phyloP scores from a whole-genome alignment of 1,284 basidiomycete species.

The Tilletiaria anomala region DNA sequence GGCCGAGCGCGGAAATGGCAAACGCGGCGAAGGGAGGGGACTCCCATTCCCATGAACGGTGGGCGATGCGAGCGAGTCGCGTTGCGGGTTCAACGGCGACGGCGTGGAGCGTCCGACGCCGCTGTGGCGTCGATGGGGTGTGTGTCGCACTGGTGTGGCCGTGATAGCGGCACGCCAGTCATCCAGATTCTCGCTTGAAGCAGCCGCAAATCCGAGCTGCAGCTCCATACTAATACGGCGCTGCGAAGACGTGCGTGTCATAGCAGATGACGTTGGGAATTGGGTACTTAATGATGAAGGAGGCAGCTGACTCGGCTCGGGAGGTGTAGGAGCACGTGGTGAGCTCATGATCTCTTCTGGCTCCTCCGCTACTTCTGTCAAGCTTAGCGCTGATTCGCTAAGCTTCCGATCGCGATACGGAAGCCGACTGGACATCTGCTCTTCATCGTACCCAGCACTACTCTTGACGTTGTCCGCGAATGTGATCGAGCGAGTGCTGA shows the following conservation, averaged over 20 bases:
- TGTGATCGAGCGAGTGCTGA: conserved; percentile 13
- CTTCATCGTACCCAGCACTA: conserved; percentile 18
- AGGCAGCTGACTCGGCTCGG: neutral
- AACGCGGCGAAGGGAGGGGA: conserved; percentile 5
- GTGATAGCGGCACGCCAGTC: neutral
- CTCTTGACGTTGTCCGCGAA: conserved; percentile 23
- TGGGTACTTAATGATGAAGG: neutral
- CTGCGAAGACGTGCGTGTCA: conserved; percentile 16
- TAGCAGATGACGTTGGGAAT: neutral
- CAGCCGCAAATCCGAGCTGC: conserved; percentile 8
- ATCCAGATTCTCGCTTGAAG: neutral
- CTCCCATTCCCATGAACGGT: conserved; percentile 3
- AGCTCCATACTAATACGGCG: conserved; percentile 26
- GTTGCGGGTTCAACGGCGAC: conserved; percentile 22
- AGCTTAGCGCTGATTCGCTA: conserved; percentile 27
- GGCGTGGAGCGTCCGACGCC: conserved; percentile 13
- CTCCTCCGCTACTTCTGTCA: conserved; percentile 26
- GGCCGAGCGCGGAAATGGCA: conserved; percentile 19
- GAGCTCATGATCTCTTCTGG: conserved; percentile 7
- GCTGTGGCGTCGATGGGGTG: conserved; percentile 21
- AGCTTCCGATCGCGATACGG: conserved; percentile 27
- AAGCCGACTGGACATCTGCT: conserved; percentile 7
- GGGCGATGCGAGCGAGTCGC: conserved; percentile 12
- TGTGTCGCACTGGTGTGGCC: conserved; percentile 8
- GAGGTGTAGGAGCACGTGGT: neutral